Conservation (phyloP, 1,284 basidiomycete species). For the Microstroma glucosiphilum region DNA sequence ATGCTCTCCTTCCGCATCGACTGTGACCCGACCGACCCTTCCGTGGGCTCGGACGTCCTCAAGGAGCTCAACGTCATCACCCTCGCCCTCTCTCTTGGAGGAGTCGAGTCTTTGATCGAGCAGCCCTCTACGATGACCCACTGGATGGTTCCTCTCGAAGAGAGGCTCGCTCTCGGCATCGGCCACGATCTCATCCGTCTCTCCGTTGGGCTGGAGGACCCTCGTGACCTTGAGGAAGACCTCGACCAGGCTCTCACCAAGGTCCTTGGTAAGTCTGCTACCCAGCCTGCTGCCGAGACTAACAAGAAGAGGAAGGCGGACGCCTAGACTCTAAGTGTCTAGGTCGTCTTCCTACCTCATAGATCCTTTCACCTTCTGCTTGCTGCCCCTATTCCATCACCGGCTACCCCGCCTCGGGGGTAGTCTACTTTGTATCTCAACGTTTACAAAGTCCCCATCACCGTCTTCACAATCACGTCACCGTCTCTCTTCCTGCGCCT, state of each 20-base stretch:
- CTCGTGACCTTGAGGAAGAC: slow-evolving; percentile 70
- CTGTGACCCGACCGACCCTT: slow-evolving; percentile 27
- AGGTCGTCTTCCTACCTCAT: not conserved
- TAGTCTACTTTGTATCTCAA: slow-evolving; percentile 3
- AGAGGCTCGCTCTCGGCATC: slow-evolving; percentile 55
- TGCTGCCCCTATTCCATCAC: not conserved
- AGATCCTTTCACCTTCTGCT: not conserved
- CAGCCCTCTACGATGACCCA: slow-evolving; percentile 54
- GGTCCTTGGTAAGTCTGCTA: not conserved
- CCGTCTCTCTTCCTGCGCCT: not conserved
- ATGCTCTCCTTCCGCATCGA: slow-evolving; percentile 55
- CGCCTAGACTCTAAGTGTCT: too few species aligned
- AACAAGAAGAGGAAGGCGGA: not conserved
- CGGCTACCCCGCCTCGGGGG: not conserved
- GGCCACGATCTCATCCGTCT: slow-evolving; percentile 72
- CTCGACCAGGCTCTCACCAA: slow-evolving; percentile 63
- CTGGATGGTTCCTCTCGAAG: slow-evolving; percentile 65
- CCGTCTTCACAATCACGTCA: not conserved
- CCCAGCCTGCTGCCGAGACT: not conserved
- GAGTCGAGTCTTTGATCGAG: slow-evolving; percentile 83
- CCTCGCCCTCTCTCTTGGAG: slow-evolving; percentile 82
- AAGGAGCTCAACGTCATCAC: slow-evolving; percentile 66
- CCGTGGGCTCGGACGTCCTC: slow-evolving; percentile 66
- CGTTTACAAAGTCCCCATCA: not conserved
- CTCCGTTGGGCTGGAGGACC: slow-evolving; percentile 83